These are phyloP conservation scores for Ogataea trehalophila DNA, from an alignment of 805 yeast species.

Conservation along the genomic window DNA sequence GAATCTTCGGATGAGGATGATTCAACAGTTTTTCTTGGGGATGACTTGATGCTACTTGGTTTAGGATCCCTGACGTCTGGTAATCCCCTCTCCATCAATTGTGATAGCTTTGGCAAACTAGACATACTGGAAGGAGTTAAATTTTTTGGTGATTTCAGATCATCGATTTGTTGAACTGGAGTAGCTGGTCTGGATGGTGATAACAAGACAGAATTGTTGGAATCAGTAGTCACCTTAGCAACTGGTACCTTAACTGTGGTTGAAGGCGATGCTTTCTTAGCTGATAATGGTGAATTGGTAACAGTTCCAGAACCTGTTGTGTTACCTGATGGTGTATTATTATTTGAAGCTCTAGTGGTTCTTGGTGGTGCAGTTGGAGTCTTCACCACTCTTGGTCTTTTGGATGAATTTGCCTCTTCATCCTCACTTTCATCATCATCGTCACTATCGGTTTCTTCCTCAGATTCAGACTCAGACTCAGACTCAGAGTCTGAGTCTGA, in stretches of 20 bases:
- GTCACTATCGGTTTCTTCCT: conserved; percentile 21
- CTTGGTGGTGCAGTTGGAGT: conserved; percentile 31
- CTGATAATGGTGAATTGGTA: not conserved
- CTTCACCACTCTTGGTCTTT: conserved; percentile 40
- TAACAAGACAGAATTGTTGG: not conserved
- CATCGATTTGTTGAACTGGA: not conserved
- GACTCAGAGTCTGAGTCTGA: conserved; percentile 9
- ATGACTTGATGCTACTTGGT: not conserved
- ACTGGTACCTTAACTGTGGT: not conserved
- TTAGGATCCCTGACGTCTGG: conserved; percentile 56
- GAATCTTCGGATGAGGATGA: not conserved
- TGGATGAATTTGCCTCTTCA: conserved; percentile 19
- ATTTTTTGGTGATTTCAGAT: not conserved
- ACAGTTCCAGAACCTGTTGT: not conserved
- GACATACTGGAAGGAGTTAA: conserved; percentile 3
- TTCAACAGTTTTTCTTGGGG: not conserved
- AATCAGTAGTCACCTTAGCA: not conserved
- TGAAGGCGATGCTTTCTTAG: not conserved
- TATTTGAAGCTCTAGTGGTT: not conserved
- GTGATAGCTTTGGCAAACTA: conserved; percentile 45
- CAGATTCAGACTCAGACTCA: conserved; percentile 13
- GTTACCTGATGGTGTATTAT: not conserved
- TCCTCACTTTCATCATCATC: conserved; percentile 17
- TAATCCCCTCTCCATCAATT: conserved; percentile 57
- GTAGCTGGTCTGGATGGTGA: not conserved